Evolutionary conservation across 106 monocot genomes (phyloP).

Genomic region (Dioscorea zingiberensis): DNA sequence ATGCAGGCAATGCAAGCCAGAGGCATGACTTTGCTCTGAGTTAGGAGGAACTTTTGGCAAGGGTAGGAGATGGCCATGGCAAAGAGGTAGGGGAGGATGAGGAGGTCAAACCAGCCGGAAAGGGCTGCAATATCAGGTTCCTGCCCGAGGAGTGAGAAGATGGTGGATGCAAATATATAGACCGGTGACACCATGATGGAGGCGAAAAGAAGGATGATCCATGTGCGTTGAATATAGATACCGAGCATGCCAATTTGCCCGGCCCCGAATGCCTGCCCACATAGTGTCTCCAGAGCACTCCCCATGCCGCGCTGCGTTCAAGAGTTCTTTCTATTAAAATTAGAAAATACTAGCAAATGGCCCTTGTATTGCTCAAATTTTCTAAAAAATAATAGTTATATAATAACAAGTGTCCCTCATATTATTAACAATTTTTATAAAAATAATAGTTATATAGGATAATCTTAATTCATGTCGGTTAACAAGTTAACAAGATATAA

Average conservation of each 20-base stretch:
- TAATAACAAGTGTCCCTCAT: too few species aligned
- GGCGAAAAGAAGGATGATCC: not conserved
- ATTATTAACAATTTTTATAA: too few species aligned
- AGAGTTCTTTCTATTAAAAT: too few species aligned
- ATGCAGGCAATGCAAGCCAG: not conserved
- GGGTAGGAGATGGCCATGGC: not conserved
- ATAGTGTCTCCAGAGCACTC: slow-evolving; percentile 2
- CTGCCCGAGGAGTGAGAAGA: not conserved
- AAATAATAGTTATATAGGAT: too few species aligned
- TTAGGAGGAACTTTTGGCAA: not conserved
- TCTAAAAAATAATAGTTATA: too few species aligned
- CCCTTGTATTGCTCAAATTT: too few species aligned
- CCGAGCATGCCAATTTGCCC: not conserved
- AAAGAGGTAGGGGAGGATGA: not conserved
- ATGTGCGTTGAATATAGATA: not conserved
- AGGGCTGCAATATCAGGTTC: not conserved
- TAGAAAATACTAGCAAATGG: too few species aligned
- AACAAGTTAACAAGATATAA: too few species aligned
- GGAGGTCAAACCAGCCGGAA: not conserved
- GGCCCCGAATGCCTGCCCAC: not conserved
- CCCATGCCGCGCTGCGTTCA: slow-evolving; percentile 4
- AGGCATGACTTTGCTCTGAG: not conserved
- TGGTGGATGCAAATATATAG: not conserved
- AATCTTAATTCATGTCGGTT: too few species aligned
- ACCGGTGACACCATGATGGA: not conserved